A percentile compares a stretch with the other conserved stretches of the same genome.
Conservation (phyloP, 1,284 basidiomycete genomes). For the Lentinula novae-zelandiae region DNA sequence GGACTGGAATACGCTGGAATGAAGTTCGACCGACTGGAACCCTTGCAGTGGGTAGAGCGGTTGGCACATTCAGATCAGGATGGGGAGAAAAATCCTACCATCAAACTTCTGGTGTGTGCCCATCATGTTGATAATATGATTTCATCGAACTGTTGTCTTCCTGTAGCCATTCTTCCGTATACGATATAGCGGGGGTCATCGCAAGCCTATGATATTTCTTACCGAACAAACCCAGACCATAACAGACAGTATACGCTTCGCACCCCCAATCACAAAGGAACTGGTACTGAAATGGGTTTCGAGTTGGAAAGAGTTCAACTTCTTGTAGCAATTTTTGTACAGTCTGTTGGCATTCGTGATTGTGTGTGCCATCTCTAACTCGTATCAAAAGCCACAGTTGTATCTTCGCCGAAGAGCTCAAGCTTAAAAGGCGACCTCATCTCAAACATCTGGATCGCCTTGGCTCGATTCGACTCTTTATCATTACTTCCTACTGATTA, state of each 20-base stretch:
- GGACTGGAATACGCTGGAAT: conserved; percentile 38
- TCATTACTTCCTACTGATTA: too few species aligned
- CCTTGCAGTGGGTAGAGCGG: conserved; percentile 43
- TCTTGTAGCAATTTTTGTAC: background rate
- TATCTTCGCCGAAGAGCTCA: too few species aligned
- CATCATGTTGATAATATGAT: background rate
- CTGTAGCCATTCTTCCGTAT: conserved; percentile 7
- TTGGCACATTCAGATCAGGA: conserved; percentile 39
- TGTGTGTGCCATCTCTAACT: too few species aligned
- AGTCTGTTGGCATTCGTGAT: too few species aligned
- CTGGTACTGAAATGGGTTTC: conserved; percentile 5
- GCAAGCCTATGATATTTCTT: conserved; percentile 8
- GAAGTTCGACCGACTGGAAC: conserved; percentile 39
- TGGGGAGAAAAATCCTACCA: conserved; percentile 36
- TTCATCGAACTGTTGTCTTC: background rate
- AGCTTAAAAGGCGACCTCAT: too few species aligned
- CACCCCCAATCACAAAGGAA: conserved; percentile 1
- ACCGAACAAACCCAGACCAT: conserved; percentile 3
- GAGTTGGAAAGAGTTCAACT: conserved; percentile 3
- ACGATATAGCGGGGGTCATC: background rate
- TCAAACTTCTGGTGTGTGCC: conserved; percentile 39
- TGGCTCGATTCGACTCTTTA: too few species aligned
- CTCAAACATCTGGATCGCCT: too few species aligned
- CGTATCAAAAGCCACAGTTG: too few species aligned
- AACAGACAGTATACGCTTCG: background rate